Conservation (phyloP, 139 green algal species). For the Coelastrella sp. region DNA sequence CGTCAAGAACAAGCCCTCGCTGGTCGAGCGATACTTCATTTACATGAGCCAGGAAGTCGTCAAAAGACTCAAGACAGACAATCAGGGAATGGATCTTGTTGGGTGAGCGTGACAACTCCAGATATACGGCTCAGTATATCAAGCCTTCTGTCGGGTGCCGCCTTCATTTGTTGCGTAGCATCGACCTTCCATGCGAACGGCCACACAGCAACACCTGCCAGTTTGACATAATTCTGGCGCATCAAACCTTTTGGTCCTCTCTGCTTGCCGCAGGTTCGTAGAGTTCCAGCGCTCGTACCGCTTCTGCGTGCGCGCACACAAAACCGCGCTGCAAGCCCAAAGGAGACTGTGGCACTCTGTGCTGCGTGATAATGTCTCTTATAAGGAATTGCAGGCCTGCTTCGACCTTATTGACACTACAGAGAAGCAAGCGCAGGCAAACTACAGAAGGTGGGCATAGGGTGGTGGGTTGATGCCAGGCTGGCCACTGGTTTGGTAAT, state of each 20-base stretch:
- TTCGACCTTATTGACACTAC: background rate
- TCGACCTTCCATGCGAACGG: constrained; percentile 49
- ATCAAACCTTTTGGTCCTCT: constrained; percentile 5
- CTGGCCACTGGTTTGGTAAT: background rate
- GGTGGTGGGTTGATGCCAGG: no score
- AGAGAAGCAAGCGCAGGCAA: background rate
- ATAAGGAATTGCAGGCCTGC: constrained; percentile 43
- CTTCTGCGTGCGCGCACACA: constrained; percentile 48
- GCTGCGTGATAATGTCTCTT: constrained; percentile 55
- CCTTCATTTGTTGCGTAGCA: background rate
- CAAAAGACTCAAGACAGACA: constrained; percentile 26
- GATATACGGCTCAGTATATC: background rate
- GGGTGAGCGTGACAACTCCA: background rate
- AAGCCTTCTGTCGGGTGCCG: background rate
- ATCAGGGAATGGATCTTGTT: background rate
- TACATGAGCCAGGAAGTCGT: constrained; percentile 14
- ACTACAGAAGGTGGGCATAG: constrained; percentile 23
- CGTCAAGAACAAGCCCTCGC: constrained; percentile 23
- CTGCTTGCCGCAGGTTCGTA: constrained; percentile 24
- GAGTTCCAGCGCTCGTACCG: constrained; percentile 52
- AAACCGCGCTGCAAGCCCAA: constrained; percentile 53
- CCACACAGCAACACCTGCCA: constrained; percentile 59
- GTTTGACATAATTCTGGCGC: background rate
- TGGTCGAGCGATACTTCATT: constrained; percentile 49
- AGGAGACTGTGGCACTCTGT: constrained; percentile 58